Percentiles rank a stretch among this genome's conserved stretches.
phyloP scores from a whole-genome alignment of 495 filamentous ascomycete genomes.

The Aspergillus sclerotiicarbonarius region DNA sequence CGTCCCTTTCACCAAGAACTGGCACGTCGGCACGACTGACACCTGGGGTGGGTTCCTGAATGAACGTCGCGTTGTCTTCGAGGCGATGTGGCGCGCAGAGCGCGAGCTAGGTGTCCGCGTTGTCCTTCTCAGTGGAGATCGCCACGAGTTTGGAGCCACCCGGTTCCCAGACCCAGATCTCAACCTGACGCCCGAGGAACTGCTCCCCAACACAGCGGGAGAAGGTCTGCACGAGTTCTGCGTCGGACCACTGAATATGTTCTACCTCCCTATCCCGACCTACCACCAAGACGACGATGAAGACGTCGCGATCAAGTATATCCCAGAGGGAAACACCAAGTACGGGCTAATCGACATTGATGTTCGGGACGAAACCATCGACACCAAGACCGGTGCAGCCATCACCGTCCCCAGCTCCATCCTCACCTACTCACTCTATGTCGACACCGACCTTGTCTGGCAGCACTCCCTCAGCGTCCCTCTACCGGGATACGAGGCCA shows the following conservation, averaged over 20 bases:
- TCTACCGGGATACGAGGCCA: slow-evolving; percentile 12
- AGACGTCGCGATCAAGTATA: slow-evolving; percentile 80
- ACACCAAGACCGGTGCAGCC: slow-evolving; percentile 30
- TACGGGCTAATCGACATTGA: slow-evolving; percentile 87
- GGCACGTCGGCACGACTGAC: slow-evolving; percentile 76
- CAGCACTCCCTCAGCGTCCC: slow-evolving; percentile 51
- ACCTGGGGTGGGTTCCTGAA: slow-evolving; percentile 89
- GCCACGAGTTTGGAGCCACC: slow-evolving; percentile 94
- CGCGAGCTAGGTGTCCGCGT: slow-evolving; percentile 68
- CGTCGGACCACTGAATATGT: slow-evolving; percentile 86
- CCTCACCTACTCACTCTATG: slow-evolving; percentile 76
- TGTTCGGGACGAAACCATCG: slow-evolving; percentile 53
- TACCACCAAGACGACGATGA: slow-evolving; percentile 75
- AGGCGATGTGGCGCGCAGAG: slow-evolving; percentile 85
- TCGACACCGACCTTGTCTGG: slow-evolving; percentile 79
- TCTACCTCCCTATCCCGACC: slow-evolving; percentile 82
- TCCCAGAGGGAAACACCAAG: slow-evolving; percentile 84
- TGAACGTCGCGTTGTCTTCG: slow-evolving; percentile 75
- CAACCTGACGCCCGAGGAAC: slow-evolving; percentile 18
- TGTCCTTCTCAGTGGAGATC: slow-evolving; percentile 81
- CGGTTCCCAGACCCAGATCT: slow-evolving; percentile 70
- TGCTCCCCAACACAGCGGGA: slow-evolving; percentile 31
- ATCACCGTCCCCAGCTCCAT: slow-evolving; percentile 41
- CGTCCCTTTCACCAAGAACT: slow-evolving; percentile 96
- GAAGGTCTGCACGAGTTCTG: slow-evolving; percentile 81